Conservation (phyloP, 108 stramenopile genomes). For the Discostella pseudostelligera region DNA sequence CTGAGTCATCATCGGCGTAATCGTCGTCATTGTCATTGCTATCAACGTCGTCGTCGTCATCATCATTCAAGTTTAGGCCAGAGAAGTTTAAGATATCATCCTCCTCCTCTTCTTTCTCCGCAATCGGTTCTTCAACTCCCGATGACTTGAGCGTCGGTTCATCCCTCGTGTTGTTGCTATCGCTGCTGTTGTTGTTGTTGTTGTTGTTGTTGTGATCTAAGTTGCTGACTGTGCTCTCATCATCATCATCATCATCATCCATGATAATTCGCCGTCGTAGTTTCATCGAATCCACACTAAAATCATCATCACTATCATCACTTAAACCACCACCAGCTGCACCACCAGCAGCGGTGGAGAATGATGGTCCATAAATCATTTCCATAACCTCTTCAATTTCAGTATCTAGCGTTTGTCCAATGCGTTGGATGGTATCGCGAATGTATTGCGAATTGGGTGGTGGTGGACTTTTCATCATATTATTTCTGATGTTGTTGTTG, state of each 20-base stretch:
- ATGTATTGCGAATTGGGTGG: slow-evolving; percentile 10
- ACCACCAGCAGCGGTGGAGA: background rate
- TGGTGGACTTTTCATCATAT: background rate
- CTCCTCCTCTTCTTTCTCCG: slow-evolving; percentile 1
- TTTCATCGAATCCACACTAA: background rate
- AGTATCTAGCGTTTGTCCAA: background rate
- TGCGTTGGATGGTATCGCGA: background rate
- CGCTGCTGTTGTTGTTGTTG: background rate
- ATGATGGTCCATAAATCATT: background rate
- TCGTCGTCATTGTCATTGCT: background rate
- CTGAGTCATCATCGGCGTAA: background rate
- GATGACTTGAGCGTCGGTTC: background rate
- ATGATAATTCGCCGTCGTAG: slow-evolving; percentile 2
- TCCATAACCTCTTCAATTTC: slow-evolving; percentile 2
- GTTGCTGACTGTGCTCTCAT: background rate
- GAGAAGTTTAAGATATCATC: background rate
- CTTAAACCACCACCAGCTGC: background rate
- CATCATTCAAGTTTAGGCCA: slow-evolving; percentile 15
- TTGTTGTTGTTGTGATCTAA: slow-evolving; percentile 1
- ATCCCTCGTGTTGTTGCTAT: background rate
- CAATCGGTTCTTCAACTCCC: background rate
- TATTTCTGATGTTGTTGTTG: background rate
- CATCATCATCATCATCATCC: slow-evolving; percentile 22
- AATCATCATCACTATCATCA: background rate
- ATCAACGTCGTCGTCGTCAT: slow-evolving; percentile 5